Conservation (phyloP, 2,329 filamentous ascomycete genomes). For the Beauveria rudraprayagi region DNA sequence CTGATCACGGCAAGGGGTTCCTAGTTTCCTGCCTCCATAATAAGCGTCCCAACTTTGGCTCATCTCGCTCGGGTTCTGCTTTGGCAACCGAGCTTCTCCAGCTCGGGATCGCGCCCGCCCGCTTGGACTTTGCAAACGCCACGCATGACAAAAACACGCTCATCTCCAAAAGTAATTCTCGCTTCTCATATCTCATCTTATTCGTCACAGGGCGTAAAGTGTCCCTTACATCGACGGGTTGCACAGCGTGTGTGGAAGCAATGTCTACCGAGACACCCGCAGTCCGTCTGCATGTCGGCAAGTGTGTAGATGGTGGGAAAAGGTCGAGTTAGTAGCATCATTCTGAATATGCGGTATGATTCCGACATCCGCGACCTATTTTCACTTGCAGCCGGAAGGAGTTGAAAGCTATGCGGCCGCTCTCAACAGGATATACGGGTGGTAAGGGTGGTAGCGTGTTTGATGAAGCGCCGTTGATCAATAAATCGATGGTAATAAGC, state of each 20-base stretch:
- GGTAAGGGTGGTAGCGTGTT: neutral
- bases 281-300: neutral
- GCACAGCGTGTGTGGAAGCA: neutral
- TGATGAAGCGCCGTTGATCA: slow-evolving; percentile 4
- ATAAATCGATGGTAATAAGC: neutral
- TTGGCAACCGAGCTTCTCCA: neutral
- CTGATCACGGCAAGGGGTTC: neutral
- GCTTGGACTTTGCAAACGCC: neutral
- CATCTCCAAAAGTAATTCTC: neutral
- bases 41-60: neutral
- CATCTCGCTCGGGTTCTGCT: neutral
- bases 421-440: neutral
- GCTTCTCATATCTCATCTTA: neutral
- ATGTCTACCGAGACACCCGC: neutral
- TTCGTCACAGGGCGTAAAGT: neutral
- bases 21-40: neutral
- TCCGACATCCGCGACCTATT: neutral
- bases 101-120: slow-evolving; percentile 7
- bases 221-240: slow-evolving; percentile 2
- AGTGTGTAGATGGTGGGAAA: neutral
- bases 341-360: neutral
- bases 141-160: slow-evolving; percentile 1
- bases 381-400: neutral
- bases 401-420: neutral
- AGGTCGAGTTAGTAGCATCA: neutral